Evolutionary conservation across 768 basidiomycete genomes (phyloP).

Genomic region (Lactarius akahatsu): DNA sequence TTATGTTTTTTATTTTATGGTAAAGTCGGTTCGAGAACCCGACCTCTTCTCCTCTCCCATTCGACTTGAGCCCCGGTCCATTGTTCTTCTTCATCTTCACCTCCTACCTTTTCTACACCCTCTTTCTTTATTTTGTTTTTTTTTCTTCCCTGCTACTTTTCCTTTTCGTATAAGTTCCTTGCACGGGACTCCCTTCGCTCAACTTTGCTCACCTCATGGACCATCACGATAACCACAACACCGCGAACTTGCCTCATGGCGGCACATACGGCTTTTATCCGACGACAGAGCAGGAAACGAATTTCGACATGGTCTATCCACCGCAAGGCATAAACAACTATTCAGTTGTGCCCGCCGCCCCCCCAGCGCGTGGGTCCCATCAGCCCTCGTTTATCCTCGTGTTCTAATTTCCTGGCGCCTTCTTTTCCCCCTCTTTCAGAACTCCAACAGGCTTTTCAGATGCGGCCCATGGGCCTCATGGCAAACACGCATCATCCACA

Average conservation of each 20-base stretch:
- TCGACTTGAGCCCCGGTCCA: slow-evolving; percentile 6
- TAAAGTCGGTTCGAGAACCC: neutral
- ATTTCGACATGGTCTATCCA: slow-evolving; percentile 37
- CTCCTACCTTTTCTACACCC: slow-evolving; percentile 36
- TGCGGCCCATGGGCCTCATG: slow-evolving; percentile 59
- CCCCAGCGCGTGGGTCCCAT: slow-evolving; percentile 70
- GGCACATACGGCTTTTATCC: slow-evolving; percentile 39
- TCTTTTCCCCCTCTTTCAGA: slow-evolving; percentile 54
- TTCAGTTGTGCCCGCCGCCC: slow-evolving; percentile 53
- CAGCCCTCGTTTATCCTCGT: slow-evolving; percentile 48
- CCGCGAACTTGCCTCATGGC: slow-evolving; percentile 32
- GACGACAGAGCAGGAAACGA: slow-evolving; percentile 36
- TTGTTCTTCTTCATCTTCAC: neutral
- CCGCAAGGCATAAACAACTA: slow-evolving; percentile 54
- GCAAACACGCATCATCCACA: slow-evolving; percentile 64
- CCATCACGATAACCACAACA: slow-evolving; percentile 34
- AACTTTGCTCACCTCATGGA: slow-evolving; percentile 34
- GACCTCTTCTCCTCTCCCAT: slow-evolving; percentile 12
- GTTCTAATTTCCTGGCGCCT: slow-evolving; percentile 56
- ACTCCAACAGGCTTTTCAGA: slow-evolving; percentile 63
- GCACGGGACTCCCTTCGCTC: slow-evolving; percentile 30
- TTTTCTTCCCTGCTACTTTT: slow-evolving; percentile 37
- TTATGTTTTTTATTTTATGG: neutral
- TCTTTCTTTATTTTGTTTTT: slow-evolving; percentile 37
- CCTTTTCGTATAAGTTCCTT: slow-evolving; percentile 25